Evolutionary conservation across 306 rosid species (phyloP).

Genomic region (Malus asiatica): DNA sequence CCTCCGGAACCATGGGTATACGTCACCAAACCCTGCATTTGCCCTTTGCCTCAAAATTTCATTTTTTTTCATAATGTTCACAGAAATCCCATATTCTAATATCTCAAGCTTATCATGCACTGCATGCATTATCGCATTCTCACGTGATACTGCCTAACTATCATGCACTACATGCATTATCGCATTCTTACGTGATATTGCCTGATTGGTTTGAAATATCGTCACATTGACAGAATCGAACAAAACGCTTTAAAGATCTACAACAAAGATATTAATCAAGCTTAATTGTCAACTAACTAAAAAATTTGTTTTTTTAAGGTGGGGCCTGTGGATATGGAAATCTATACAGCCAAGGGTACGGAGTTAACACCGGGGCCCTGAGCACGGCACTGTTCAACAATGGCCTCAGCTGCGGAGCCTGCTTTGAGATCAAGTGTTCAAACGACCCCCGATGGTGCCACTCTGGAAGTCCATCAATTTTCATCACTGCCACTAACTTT

Average conservation of each 20-base stretch:
- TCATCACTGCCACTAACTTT: conserved; percentile 85
- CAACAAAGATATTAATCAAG: neutral
- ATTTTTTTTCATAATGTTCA: neutral
- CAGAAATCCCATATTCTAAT: neutral
- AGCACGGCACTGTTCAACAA: conserved; percentile 89
- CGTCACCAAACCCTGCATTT: neutral
- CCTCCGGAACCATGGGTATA: conserved; percentile 98
- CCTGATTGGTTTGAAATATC: too few species aligned
- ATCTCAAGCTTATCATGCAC: neutral
- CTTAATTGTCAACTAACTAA: neutral
- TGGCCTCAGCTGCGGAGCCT: conserved; percentile 85
- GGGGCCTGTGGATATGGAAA: conserved; percentile 99
- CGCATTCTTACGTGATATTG: accelerated
- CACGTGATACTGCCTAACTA: neutral
- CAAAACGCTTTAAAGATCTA: neutral
- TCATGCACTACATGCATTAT: neutral
- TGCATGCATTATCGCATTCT: neutral
- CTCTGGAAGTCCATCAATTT: conserved; percentile 82
- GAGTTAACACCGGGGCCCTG: conserved; percentile 85
- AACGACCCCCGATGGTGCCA: conserved; percentile 73
- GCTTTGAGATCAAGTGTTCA: conserved; percentile 87
- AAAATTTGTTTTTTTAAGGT: conserved; percentile 25
- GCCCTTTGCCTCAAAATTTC: neutral
- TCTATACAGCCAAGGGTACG: conserved; percentile 93
- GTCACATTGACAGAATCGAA: too few species aligned